A percentile compares a stretch with the other conserved stretches of the same genome.
phyloP scores from a whole-genome alignment of 140 eudicot genomes.

The Stevia rebaudiana region DNA sequence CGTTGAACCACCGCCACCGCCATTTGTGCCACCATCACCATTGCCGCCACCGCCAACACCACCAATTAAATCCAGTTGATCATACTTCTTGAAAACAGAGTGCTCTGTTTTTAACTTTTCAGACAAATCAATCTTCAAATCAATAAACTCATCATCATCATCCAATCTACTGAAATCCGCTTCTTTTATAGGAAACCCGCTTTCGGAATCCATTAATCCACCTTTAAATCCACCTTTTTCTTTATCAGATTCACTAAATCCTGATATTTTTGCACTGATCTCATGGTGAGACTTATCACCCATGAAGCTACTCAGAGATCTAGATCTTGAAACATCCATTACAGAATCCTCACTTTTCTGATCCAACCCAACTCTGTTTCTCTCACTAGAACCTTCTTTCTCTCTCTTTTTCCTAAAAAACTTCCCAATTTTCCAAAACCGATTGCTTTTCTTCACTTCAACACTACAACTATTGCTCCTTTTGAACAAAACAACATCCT shows the following conservation, averaged over 20 bases:
- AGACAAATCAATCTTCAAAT: conserved; percentile 37
- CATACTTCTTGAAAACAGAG: conserved; percentile 27
- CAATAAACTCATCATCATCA: conserved; percentile 53
- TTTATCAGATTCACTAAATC: conserved; percentile 34
- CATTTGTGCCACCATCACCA: conserved; percentile 20
- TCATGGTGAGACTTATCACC: conserved; percentile 36
- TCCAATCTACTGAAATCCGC: conserved; percentile 42
- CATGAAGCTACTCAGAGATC: conserved; percentile 55
- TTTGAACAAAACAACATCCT: conserved; percentile 24
- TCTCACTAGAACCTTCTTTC: conserved; percentile 15
- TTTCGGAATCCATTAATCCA: conserved; percentile 15
- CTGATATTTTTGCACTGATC: conserved; percentile 59
- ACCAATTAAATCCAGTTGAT: conserved; percentile 1
- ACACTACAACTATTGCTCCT: conserved; percentile 37
- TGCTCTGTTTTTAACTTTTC: conserved; percentile 27
- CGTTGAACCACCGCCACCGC: conserved; percentile 22
- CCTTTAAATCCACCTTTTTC: conserved; percentile 32
- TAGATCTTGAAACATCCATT: conserved; percentile 38
- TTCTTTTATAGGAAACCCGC: conserved; percentile 32
- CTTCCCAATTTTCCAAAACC: conserved; percentile 36
- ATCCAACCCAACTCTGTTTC: not conserved
- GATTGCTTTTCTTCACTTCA: conserved; percentile 29
- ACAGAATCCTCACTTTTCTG: no score
- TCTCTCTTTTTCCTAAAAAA: conserved; percentile 28
- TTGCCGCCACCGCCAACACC: not conserved